phyloP scores from a whole-genome alignment of 2,329 filamentous ascomycete genomes.

The Epichloe gansuensis region DNA sequence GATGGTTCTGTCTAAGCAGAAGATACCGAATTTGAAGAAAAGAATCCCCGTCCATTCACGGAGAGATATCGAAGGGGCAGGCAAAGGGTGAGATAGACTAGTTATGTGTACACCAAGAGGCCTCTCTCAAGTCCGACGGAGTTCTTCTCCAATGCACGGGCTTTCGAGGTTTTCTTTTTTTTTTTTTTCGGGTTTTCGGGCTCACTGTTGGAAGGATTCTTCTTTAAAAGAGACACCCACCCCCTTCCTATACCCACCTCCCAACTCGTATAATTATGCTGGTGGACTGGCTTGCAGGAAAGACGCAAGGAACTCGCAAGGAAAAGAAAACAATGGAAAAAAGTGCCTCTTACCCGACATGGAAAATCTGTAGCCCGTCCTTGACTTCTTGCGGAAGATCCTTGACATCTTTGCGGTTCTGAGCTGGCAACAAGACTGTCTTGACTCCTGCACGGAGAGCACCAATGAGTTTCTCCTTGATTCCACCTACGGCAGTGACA shows the following conservation, averaged over 20 bases:
- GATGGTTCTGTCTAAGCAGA: neutral
- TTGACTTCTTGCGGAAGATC: conserved; percentile 86
- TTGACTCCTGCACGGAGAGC: conserved; percentile 88
- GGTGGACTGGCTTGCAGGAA: neutral
- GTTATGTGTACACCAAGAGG: too few species aligned
- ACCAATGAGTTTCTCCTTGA: conserved; percentile 97
- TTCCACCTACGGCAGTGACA: conserved; percentile 88
- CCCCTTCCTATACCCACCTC: too few species aligned
- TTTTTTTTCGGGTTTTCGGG: too few species aligned
- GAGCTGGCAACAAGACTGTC: conserved; percentile 75
- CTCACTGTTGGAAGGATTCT: too few species aligned
- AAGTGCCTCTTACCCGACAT: conserved; percentile 57
- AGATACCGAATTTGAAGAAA: neutral
- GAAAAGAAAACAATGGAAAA: neutral
- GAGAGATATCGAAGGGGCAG: neutral
- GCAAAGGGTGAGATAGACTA: too few species aligned
- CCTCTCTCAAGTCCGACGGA: too few species aligned
- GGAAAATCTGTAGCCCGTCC: conserved; percentile 75
- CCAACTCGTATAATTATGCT: too few species aligned
- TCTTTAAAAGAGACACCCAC: too few species aligned
- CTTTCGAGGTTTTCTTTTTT: too few species aligned
- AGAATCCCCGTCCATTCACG: neutral
- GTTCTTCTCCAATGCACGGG: too few species aligned
- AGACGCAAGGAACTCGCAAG: neutral
- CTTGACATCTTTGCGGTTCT: conserved; percentile 84